Evolutionary conservation across 257 asterid genomes (phyloP).

Genomic region (Nicotiana paniculata): DNA sequence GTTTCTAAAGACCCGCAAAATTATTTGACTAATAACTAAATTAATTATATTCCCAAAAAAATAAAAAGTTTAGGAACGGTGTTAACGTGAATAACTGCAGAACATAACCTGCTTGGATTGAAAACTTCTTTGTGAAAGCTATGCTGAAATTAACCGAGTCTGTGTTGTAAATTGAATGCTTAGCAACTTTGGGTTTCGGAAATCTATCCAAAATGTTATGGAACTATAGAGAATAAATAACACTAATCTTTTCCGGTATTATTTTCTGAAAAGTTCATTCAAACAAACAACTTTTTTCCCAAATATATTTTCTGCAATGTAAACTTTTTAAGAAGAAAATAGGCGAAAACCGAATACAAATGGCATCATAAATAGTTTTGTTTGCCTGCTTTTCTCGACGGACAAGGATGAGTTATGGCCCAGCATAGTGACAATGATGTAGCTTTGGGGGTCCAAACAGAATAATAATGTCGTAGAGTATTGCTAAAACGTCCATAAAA

Average conservation of each 20-base stretch:
- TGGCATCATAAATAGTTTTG: not conserved
- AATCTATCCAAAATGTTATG: not conserved
- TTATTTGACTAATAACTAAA: too few species aligned
- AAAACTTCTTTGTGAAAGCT: not conserved
- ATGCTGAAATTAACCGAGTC: not conserved
- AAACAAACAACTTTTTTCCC: not conserved
- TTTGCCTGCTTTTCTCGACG: not conserved
- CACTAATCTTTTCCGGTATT: not conserved
- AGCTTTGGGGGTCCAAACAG: not conserved
- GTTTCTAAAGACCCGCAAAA: too few species aligned
- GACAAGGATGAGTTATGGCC: not conserved
- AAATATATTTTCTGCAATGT: not conserved
- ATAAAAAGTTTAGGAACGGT: not conserved
- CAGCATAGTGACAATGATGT: slow-evolving; percentile 3
- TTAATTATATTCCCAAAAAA: too few species aligned
- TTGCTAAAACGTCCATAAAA: not conserved
- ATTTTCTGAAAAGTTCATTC: not conserved
- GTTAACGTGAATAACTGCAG: not conserved
- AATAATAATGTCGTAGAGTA: not conserved
- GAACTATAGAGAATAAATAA: not conserved
- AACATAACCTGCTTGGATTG: too few species aligned
- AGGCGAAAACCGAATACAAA: not conserved
- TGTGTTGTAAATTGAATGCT: not conserved
- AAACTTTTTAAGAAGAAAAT: not conserved
- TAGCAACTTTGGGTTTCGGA: not conserved